Evolutionary conservation across 1,284 basidiomycete species (phyloP).

Genomic region (Austroboletus niveus): DNA sequence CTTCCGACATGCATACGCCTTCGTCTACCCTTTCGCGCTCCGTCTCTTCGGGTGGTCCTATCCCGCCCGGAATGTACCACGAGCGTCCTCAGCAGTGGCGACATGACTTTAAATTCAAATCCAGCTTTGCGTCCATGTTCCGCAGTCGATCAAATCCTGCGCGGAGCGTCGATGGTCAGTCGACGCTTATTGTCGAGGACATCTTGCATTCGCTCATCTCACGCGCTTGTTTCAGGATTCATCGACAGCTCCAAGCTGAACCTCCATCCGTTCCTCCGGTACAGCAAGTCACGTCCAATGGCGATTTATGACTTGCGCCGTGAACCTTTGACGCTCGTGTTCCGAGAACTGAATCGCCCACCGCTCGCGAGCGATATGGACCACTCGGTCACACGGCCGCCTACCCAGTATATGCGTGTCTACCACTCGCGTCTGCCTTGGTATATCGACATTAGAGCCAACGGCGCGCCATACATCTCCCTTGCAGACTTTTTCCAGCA

Average conservation of each 20-base stretch:
- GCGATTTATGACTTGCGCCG: conserved; percentile 38
- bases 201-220: neutral
- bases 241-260: conserved; percentile 28
- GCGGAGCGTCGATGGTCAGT: conserved; percentile 20
- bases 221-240: conserved; percentile 7
- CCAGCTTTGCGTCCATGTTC: conserved; percentile 31
- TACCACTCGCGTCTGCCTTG: conserved; percentile 53
- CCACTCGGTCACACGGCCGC: conserved; percentile 46
- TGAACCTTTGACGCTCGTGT: conserved; percentile 34
- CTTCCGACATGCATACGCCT: conserved; percentile 27
- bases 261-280: conserved; percentile 24
- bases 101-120: conserved; percentile 34
- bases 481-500: conserved; percentile 49
- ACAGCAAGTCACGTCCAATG: conserved; percentile 26
- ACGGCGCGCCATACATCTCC: conserved; percentile 49
- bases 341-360: conserved; percentile 40
- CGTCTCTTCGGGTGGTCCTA: conserved; percentile 9
- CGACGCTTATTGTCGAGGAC: neutral
- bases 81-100: conserved; percentile 31
- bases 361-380: conserved; percentile 40
- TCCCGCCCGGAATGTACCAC: conserved; percentile 11
- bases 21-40: conserved; percentile 27
- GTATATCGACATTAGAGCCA: conserved; percentile 52
- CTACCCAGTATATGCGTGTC: conserved; percentile 45
- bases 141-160: conserved; percentile 22